Evolutionary conservation across 495 filamentous ascomycete genomes (phyloP).

Genomic region (Aspergillus carlsbadensis): DNA sequence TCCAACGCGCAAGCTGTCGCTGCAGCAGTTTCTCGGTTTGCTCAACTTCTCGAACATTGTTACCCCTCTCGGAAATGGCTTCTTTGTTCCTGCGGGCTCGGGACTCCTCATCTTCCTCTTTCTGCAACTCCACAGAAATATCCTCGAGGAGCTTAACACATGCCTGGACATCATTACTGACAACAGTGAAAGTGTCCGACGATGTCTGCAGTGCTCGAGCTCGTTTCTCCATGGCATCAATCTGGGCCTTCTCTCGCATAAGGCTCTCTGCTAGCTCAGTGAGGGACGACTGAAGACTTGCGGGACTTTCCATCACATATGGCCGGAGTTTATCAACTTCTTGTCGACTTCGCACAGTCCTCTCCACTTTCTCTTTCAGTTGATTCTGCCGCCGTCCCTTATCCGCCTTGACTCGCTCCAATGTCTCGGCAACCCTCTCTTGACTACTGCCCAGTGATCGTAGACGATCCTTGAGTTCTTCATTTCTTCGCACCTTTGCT

Average conservation of each 20-base stretch:
- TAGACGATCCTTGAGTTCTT: constrained; percentile 77
- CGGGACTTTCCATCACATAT: constrained; percentile 86
- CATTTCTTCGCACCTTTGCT: constrained; percentile 79
- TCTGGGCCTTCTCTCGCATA: constrained; percentile 71
- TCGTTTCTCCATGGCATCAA: constrained; percentile 82
- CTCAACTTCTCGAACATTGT: constrained; percentile 88
- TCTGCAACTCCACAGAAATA: constrained; percentile 74
- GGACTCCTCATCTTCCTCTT: constrained; percentile 84
- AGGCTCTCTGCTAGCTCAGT: constrained; percentile 77
- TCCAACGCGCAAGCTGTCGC: constrained; percentile 78
- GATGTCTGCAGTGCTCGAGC: constrained; percentile 89
- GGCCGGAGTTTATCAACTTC: constrained; percentile 86
- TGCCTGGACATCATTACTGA: constrained; percentile 76
- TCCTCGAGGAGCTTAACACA: constrained; percentile 90
- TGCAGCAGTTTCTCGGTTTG: constrained; percentile 78
- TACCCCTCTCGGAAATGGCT: constrained; percentile 79
- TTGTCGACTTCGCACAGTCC: constrained; percentile 56
- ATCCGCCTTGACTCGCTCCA: constrained; percentile 72
- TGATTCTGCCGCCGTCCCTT: constrained; percentile 67
- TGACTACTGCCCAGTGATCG: constrained; percentile 75
- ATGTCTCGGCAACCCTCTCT: constrained; percentile 70
- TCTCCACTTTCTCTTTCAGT: constrained; percentile 78
- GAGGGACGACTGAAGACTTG: constrained; percentile 75
- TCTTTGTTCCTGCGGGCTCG: constrained; percentile 79
- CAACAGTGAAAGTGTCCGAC: constrained; percentile 81